A percentile compares a stretch with the other conserved stretches of the same genome.
phyloP scores from a whole-genome alignment of 164 flowering plant genomes.

The Protea cynaroides region DNA sequence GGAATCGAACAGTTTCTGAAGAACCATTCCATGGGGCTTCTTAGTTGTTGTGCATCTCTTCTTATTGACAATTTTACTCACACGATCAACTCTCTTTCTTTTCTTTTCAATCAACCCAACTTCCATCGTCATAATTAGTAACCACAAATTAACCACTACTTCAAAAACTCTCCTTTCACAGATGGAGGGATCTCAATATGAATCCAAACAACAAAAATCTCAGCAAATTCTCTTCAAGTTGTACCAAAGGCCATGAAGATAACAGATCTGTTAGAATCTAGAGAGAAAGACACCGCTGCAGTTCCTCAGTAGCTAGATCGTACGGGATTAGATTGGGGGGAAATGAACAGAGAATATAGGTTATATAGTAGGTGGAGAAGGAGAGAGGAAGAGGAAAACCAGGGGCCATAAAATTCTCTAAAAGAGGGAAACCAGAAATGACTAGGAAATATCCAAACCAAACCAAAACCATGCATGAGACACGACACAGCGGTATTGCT shows the following conservation, averaged over 20 bases:
- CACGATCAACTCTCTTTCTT: too few species aligned
- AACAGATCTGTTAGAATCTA: neutral
- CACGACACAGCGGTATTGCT: neutral
- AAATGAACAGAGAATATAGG: neutral
- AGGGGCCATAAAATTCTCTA: slow-evolving; percentile 15
- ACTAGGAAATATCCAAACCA: too few species aligned
- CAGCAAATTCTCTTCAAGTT: too few species aligned
- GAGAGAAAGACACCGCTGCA: neutral
- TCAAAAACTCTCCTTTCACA: neutral
- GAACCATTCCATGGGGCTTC: too few species aligned
- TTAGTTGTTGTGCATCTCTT: too few species aligned
- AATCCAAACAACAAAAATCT: too few species aligned
- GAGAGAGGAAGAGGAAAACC: slow-evolving; percentile 20
- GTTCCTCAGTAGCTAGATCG: too few species aligned
- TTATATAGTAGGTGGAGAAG: slow-evolving; percentile 5
- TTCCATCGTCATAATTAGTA: too few species aligned
- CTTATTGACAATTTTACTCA: too few species aligned
- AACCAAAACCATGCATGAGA: neutral
- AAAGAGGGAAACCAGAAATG: slow-evolving; percentile 7
- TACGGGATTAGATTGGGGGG: neutral
- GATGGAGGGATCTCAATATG: too few species aligned
- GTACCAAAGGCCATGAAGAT: neutral
- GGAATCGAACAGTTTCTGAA: too few species aligned
- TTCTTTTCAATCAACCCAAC: too few species aligned
- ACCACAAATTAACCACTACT: neutral